Percentiles rank a stretch among this genome's conserved stretches.
Conservation (phyloP, 805 yeast species). For the Candida endomychidarum region DNA sequence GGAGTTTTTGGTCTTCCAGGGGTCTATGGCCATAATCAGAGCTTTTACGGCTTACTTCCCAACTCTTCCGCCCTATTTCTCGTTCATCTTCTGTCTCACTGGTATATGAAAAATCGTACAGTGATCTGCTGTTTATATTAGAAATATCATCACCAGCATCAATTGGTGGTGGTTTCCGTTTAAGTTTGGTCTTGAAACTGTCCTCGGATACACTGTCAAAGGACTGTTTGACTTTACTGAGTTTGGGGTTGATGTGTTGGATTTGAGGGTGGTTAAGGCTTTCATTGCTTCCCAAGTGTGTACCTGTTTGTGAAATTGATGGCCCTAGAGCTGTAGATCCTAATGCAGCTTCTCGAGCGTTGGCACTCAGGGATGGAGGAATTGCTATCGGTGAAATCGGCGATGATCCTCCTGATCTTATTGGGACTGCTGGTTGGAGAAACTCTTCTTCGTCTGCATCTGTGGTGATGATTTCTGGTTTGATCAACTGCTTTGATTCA, state of each 20-base stretch:
- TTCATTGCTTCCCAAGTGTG: conserved; percentile 19
- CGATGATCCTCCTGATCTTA: conserved; percentile 11
- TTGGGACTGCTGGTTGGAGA: background rate
- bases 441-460: conserved; percentile 8
- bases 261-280: conserved; percentile 16
- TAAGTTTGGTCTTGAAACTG: conserved; percentile 13
- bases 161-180: conserved; percentile 27
- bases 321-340: too few species aligned
- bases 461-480: conserved; percentile 14
- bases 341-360: conserved; percentile 25
- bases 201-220: conserved; percentile 13
- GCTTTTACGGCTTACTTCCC: too few species aligned
- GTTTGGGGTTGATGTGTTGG: background rate
- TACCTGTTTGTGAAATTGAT: too few species aligned
- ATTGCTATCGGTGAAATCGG: conserved; percentile 25
- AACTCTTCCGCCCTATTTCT: background rate
- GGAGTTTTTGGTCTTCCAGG: conserved; percentile 23
- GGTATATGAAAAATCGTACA: conserved; percentile 10
- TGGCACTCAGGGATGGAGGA: conserved; percentile 30
- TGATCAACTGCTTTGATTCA: background rate
- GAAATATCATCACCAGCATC: background rate
- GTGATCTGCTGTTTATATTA: conserved; percentile 11
- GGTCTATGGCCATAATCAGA: too few species aligned
- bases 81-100: conserved; percentile 11
- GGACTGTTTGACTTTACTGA: conserved; percentile 13